Evolutionary conservation across 2,329 filamentous ascomycete genomes (phyloP), one percentile per base, ranked within the genome.

Genomic region (Xylariales sp.): DNA sequence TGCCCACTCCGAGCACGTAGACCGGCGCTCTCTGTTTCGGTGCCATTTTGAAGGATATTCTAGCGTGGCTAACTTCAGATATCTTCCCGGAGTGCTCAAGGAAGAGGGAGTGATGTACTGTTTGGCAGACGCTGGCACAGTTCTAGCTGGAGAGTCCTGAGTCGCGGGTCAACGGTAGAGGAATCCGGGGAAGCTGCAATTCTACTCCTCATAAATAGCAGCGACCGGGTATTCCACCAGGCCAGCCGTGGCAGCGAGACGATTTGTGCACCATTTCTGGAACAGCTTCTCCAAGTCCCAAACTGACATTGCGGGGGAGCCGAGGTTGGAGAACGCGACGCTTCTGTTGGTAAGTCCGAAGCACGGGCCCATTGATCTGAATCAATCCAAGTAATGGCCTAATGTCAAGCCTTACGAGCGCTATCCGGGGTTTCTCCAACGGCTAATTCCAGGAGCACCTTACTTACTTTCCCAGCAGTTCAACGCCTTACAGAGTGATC

Each of bases 1-100:
- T 93, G 70, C 91, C 91, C 54, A 97, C 93, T 71, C 91, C 91
- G 46, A 97, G 81, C 60, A 97, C 87, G 74, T 97, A 97, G 73
- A 71, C 72, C 45, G 74, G 72, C 20, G 38, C 38, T 18, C 21
- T 40, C 38, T 40, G 27, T 29, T 40, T 40, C 12, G 38, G 38
- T 20, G 38, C 24, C 38, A 40, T 40, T 12, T 40, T 33, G 38
- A 10, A 15, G 21, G 18, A 5, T 6, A 16, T 11, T 21, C 4
- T 24, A 2, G 19, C 3, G 18, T 4, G 33, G 12, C 5, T 35
- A 11, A 19, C 7, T 15, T 22, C 10, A 18, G 24, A 22, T 11
- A n/a, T n/a, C n/a, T 27, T 8, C 8, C 24, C n/a, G 7, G n/a
- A 27, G 24, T 27, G 24, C 24, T n/a, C 24, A n/a, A 8, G 24